These are phyloP conservation scores for Neurospora sp. DNA, from an alignment of 495 filamentous ascomycete genomes.

Conservation along the genomic window DNA sequence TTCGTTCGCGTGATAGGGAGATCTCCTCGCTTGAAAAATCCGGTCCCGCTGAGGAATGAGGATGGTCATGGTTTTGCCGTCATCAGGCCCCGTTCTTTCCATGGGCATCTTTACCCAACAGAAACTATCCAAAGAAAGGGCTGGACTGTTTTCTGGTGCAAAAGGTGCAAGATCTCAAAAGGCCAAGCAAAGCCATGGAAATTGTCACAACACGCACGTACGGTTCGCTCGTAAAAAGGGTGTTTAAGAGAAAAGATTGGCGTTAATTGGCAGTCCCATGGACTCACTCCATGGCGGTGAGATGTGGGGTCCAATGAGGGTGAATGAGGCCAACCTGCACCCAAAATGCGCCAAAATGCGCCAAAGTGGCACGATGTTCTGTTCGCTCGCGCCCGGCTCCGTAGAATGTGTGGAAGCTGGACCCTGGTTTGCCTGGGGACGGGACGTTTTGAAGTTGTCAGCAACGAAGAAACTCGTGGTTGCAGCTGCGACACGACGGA, in stretches of 20 bases:
- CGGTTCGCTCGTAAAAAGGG: background rate
- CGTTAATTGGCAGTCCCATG: background rate
- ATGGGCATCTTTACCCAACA: background rate
- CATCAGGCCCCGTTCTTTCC: background rate
- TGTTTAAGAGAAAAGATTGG: background rate
- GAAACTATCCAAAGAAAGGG: background rate
- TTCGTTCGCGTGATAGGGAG: background rate
- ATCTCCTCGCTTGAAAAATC: background rate
- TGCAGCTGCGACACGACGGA: background rate
- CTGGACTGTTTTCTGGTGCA: background rate
- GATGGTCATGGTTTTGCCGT: background rate
- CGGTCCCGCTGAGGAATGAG: background rate
- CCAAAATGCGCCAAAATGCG: background rate
- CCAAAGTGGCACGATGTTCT: background rate
- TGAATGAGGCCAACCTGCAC: background rate
- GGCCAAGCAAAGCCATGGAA: background rate
- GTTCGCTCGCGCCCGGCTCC: background rate
- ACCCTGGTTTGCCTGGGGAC: background rate
- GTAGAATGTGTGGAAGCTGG: background rate
- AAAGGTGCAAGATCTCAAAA: background rate
- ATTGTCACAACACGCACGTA: background rate
- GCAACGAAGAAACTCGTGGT: background rate
- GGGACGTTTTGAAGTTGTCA: background rate
- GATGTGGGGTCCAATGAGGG: background rate
- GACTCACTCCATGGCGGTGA: background rate